Evolutionary conservation across 1,284 basidiomycete species (phyloP), one percentile per base, ranked within the genome.

Genomic region (Irpex sp.): DNA sequence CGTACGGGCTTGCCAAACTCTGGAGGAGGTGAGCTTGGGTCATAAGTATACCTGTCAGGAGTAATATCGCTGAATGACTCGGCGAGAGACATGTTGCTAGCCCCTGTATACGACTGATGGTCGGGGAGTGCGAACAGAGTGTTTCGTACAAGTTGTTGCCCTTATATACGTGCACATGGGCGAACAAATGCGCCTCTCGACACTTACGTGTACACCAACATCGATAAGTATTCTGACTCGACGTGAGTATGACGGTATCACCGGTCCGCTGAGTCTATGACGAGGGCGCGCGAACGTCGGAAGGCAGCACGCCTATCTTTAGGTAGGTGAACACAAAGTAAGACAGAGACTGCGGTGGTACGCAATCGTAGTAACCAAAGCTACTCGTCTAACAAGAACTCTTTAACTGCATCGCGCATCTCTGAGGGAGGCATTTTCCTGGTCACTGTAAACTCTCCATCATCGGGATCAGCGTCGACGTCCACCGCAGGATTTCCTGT

Each of bases 1-100:
- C 81, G 79, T 73, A 89, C 77, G 2, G 73, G 75, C 69, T 84
- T 83, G 0, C 89, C 89, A 68, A 92, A 91, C 1, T 76, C 67
- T 0, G 84, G 85, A 0, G 82, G 75, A 38, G 67, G 62, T 34
- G 60, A 58, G 36, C 57, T 67, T 7, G 67, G 64, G 58, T 75
- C 72, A 55, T 73, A 75, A 5, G 68, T 70, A 57, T 69, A 66
- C 5, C 68, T 63, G 7, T 62, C 61, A 13, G 54, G 7, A 56
- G 54, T 17, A 34, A 56, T 56, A 17, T 56, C 54, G n/a, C 34
- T 56, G 7, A 36, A 21, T 7, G 49, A 9, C 11, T 51, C 54
- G 2, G 26, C 54, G 19, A 56, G 17, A 36, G 54, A 56, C 54
- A 56, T 56, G 6, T 1, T 56, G 11, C 21, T 3, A 34, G 11